Evolutionary conservation across 768 basidiomycete genomes (phyloP).

Genomic region (Lactifluus echinatus): DNA sequence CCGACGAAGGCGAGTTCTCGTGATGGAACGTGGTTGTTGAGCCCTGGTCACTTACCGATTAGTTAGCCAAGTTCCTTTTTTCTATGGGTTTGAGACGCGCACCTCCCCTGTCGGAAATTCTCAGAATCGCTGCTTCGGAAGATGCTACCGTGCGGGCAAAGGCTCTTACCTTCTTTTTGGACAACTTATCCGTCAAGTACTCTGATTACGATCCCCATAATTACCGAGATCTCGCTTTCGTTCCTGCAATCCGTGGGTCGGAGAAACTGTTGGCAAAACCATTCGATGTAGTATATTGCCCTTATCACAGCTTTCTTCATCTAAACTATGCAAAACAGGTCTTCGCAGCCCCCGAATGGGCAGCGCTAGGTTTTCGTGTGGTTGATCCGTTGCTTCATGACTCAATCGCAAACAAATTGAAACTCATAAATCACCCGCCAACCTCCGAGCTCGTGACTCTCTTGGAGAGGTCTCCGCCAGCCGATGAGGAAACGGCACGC

Average conservation of each 20-base stretch:
- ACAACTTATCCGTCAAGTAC: slow-evolving; percentile 59
- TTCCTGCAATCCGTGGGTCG: slow-evolving; percentile 59
- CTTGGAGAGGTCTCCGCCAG: slow-evolving; percentile 52
- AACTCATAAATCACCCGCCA: slow-evolving; percentile 63
- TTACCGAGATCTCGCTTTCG: slow-evolving; percentile 57
- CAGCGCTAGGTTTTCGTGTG: slow-evolving; percentile 66
- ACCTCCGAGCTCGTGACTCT: slow-evolving; percentile 48
- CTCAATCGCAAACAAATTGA: slow-evolving; percentile 53
- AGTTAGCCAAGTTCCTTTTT: slow-evolving; percentile 70
- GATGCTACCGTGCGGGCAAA: slow-evolving; percentile 41
- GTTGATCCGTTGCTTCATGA: slow-evolving; percentile 44
- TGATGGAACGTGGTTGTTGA: neutral
- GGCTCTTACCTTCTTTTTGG: slow-evolving; percentile 77
- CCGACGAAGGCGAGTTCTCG: slow-evolving; percentile 67
- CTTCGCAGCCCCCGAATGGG: slow-evolving; percentile 58
- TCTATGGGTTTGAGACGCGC: slow-evolving; percentile 57
- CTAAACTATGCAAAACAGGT: slow-evolving; percentile 40
- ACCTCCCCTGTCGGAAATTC: slow-evolving; percentile 57
- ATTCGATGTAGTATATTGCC: slow-evolving; percentile 42
- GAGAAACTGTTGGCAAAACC: slow-evolving; percentile 51
- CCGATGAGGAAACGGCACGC: slow-evolving; percentile 43
- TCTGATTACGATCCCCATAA: slow-evolving; percentile 45
- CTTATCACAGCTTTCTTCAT: neutral
- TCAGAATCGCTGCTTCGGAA: slow-evolving; percentile 57
- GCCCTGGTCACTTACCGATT: neutral